Conservation (phyloP, 1,139 yeast species). For the Diutina catenulata region DNA sequence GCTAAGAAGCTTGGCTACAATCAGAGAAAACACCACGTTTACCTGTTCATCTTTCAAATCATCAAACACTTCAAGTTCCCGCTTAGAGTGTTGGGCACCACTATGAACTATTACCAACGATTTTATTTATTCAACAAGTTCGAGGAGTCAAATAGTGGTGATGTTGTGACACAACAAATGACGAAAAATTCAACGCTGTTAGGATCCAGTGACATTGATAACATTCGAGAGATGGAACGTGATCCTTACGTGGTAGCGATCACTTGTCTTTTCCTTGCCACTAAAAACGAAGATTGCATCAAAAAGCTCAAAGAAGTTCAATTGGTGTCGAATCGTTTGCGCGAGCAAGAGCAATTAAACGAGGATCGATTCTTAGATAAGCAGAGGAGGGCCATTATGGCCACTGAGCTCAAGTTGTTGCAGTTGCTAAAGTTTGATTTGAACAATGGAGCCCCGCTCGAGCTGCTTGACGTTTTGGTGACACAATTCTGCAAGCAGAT, state of each 20-base stretch:
- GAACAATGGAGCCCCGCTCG: conserved; percentile 38
- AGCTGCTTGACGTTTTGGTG: conserved; percentile 52
- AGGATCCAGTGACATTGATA: conserved; percentile 10
- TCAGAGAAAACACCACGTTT: conserved; percentile 41
- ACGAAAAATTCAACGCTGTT: conserved; percentile 1
- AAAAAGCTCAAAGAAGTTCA: conserved; percentile 71
- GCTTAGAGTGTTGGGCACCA: conserved; percentile 48
- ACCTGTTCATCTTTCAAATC: conserved; percentile 42
- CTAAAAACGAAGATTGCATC: conserved; percentile 82
- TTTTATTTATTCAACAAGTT: conserved; percentile 55
- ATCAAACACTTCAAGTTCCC: conserved; percentile 51
- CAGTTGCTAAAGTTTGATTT: conserved; percentile 73
- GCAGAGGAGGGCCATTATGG: conserved; percentile 42
- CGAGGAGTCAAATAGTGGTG: conserved; percentile 18
- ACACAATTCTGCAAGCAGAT: conserved; percentile 55
- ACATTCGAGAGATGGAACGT: conserved; percentile 16
- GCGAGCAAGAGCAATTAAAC: conserved; percentile 14
- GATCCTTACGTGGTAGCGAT: conserved; percentile 49
- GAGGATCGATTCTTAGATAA: conserved; percentile 19
- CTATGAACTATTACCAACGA: conserved; percentile 64
- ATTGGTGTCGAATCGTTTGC: conserved; percentile 25
- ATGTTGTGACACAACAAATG: background rate
- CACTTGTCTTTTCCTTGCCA: conserved; percentile 67
- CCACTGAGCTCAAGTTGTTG: conserved; percentile 57
- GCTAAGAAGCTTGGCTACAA: conserved; percentile 33